Conservation (phyloP, 208 protist genomes). For the Porcisia deanei region DNA sequence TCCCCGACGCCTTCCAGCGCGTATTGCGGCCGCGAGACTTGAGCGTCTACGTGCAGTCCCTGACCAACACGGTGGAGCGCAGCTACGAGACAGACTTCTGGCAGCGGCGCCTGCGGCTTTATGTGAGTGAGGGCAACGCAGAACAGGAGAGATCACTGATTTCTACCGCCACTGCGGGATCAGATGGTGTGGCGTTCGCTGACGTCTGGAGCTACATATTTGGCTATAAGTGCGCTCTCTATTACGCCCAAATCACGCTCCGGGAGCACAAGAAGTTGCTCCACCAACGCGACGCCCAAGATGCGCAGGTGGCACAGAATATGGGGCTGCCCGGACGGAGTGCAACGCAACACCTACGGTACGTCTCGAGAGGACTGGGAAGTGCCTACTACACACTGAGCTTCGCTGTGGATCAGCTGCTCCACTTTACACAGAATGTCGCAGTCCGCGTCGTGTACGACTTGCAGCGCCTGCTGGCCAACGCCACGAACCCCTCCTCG, state of each 20-base stretch:
- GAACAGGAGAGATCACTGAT: neutral
- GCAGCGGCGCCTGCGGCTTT: slow-evolving; percentile 51
- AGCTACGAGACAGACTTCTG: slow-evolving; percentile 73
- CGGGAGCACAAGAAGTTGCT: slow-evolving; percentile 64
- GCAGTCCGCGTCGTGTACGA: slow-evolving; percentile 47
- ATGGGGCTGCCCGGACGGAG: slow-evolving; percentile 27
- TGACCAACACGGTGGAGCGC: slow-evolving; percentile 28
- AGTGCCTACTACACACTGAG: slow-evolving; percentile 79
- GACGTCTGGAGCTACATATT: slow-evolving; percentile 85
- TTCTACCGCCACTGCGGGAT: neutral
- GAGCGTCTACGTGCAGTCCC: slow-evolving; percentile 42
- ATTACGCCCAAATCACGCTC: slow-evolving; percentile 71
- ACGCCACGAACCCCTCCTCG: slow-evolving; percentile 1
- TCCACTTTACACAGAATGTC: slow-evolving; percentile 70
- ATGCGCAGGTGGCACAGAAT: slow-evolving; percentile 36
- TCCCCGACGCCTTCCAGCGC: slow-evolving; percentile 58
- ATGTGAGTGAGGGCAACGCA: slow-evolving; percentile 7
- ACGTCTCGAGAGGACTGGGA: slow-evolving; percentile 53
- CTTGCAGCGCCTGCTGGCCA: slow-evolving; percentile 46
- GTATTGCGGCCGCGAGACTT: slow-evolving; percentile 59
- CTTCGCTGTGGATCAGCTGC: slow-evolving; percentile 74
- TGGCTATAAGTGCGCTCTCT: slow-evolving; percentile 81
- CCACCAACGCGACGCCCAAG: slow-evolving; percentile 51
- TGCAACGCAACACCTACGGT: slow-evolving; percentile 23
- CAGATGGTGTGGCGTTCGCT: slow-evolving; percentile 12